Conservation (phyloP, 768 basidiomycete species). For the Lactifluus volemus region DNA sequence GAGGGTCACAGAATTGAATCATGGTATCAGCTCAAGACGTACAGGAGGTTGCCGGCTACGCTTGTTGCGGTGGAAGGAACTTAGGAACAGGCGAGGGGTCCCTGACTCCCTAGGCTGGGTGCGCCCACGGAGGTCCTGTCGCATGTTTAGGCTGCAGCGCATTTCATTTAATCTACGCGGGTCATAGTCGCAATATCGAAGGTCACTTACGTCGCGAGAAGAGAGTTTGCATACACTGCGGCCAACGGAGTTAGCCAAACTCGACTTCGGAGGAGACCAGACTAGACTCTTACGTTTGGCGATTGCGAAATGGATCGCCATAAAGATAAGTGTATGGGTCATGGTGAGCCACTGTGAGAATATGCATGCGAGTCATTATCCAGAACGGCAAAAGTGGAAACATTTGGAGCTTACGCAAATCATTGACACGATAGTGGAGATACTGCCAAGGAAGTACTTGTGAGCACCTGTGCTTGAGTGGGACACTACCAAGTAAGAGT, state of each 20-base stretch:
- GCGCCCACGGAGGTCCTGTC: slow-evolving; percentile 12
- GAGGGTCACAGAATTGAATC: background rate
- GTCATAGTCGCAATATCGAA: background rate
- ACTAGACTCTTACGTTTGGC: slow-evolving; percentile 11
- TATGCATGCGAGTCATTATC: background rate
- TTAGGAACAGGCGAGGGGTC: slow-evolving; percentile 11
- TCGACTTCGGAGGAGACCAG: background rate
- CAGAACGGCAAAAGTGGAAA: background rate
- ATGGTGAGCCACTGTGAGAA: slow-evolving; percentile 15
- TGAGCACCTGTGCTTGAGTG: background rate
- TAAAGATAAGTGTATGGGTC: slow-evolving; percentile 17
- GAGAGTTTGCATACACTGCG: slow-evolving; percentile 20
- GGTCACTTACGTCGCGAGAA: slow-evolving; percentile 16
- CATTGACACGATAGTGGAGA: slow-evolving; percentile 17
- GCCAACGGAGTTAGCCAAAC: background rate
- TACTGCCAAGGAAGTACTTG: background rate
- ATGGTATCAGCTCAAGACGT: background rate
- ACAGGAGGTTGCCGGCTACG: background rate
- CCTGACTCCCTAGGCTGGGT: background rate
- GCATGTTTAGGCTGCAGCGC: slow-evolving; percentile 14
- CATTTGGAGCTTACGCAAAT: slow-evolving; percentile 7
- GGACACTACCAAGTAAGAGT: background rate
- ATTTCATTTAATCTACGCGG: background rate
- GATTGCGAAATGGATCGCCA: slow-evolving; percentile 20
- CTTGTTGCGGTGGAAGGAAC: background rate